Conservation (phyloP, 768 basidiomycete species). For the Russula compacta region DNA sequence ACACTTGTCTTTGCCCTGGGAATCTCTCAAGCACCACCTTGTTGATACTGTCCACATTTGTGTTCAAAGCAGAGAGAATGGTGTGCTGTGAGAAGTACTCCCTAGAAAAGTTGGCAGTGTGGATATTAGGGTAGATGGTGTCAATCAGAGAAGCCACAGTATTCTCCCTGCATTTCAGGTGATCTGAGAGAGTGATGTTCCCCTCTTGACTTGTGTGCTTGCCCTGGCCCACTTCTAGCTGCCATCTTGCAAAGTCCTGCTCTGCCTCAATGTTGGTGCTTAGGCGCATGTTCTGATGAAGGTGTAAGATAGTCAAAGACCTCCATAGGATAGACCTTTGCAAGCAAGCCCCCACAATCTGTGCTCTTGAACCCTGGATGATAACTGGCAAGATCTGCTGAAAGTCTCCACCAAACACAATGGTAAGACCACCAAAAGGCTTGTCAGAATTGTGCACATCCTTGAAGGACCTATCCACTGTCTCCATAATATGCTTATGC, state of each 20-base stretch:
- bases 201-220: neutral
- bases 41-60: no score
- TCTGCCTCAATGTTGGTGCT: neutral
- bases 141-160: neutral
- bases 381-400: neutral
- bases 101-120: constrained; percentile 20
- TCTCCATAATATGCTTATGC: neutral
- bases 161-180: neutral
- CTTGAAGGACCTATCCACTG: neutral
- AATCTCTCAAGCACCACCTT: no score
- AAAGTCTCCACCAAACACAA: neutral
- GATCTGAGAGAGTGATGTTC: neutral
- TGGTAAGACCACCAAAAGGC: neutral
- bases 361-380: no score
- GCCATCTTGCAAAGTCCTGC: neutral
- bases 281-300: no score
- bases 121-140: constrained; percentile 1
- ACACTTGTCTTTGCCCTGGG: no score
- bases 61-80: neutral
- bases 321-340: no score
- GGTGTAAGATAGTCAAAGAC: no score
- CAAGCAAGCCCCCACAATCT: no score
- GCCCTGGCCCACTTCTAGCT: neutral
- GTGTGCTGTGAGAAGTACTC: neutral
- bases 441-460: neutral